Conservation (phyloP, 768 basidiomycete genomes). For the Amanita jacksonii region DNA sequence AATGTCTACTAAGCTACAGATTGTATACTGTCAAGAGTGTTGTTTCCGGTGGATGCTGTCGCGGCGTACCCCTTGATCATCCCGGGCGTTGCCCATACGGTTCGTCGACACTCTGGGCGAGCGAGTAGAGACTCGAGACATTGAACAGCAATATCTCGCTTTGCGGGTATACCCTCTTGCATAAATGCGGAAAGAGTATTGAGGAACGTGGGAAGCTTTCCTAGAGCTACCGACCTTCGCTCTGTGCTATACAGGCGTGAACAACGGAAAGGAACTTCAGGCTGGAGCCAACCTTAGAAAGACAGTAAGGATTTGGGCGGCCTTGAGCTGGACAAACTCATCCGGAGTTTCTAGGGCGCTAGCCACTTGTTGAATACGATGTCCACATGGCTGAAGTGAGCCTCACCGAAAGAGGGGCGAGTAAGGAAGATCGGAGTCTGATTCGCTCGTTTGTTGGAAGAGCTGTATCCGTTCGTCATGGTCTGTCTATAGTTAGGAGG, state of each 20-base stretch:
- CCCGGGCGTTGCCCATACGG: slow-evolving; percentile 68
- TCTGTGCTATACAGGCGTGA: slow-evolving; percentile 6
- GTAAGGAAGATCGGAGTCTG: slow-evolving; percentile 77
- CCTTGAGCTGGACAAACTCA: slow-evolving; percentile 92
- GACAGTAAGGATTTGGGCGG: slow-evolving; percentile 79
- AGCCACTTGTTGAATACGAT: background rate
- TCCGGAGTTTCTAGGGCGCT: slow-evolving; percentile 82
- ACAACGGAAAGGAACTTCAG: background rate
- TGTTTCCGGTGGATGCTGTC: background rate
- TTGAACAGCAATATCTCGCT: slow-evolving; percentile 86
- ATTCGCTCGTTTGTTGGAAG: slow-evolving; percentile 51
- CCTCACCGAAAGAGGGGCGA: slow-evolving; percentile 63
- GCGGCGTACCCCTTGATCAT: slow-evolving; percentile 55
- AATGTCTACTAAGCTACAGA: slow-evolving; percentile 66
- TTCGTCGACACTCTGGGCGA: slow-evolving; percentile 68
- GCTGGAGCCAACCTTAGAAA: slow-evolving; percentile 52
- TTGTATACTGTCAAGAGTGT: background rate
- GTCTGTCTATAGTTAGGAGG: slow-evolving; percentile 33
- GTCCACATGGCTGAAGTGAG: background rate
- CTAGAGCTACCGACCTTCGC: background rate
- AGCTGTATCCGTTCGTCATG: slow-evolving; percentile 81
- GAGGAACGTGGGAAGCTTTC: slow-evolving; percentile 46
- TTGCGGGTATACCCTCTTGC: slow-evolving; percentile 49
- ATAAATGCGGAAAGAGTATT: slow-evolving; percentile 50
- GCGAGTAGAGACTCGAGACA: slow-evolving; percentile 81